Evolutionary conservation across 2,329 filamentous ascomycete genomes (phyloP), one percentile per base, ranked within the genome.

Genomic region (Fusarium sp.): DNA sequence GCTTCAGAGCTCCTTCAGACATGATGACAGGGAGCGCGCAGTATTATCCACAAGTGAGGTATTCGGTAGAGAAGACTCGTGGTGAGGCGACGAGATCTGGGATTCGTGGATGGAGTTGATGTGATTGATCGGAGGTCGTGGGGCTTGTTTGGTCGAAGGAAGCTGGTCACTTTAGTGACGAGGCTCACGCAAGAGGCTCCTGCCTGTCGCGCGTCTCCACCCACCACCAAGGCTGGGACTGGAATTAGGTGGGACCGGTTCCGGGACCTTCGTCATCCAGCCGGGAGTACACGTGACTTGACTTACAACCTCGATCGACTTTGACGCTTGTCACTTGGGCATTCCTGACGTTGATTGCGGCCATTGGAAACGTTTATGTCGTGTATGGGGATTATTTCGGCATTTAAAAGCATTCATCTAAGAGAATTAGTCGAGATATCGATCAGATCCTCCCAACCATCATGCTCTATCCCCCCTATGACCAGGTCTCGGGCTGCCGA

Each of bases 1-100:
- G 94, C 90, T 97, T 97, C 84, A 96, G 85, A 80, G 89, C 85
- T 84, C 91, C 91, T 85, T 95, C 93, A 80, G 95, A 93, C 95
- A 97, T 97, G 82, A 64, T 81, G 77, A 57, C 38, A 68, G 49
- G 62, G 36, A 42, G 49, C 35, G 44, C 38, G 56, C 55, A 53
- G 36, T 72, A 51, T 62, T 59, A 69, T 67, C 24, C 61, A 64
- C 44, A 33, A 49, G 22, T 62, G 51, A 10, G 31, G 56, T 46
- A 14, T 35, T 27, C 35, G 12, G 49, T 20, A 35, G 16, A 22
- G 35, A 12, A 55, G 9, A 27, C 20, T n/a, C 40, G 40, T 38
- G 56, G 40, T 42, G 56, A 51, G 29, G 20, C 31, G 56, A 22
- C 49, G 33, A 53, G 31, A 56, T 61, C 64, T 36, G 29, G 6